Base-by-base conservation (phyloP, 2,329 filamentous ascomycete species). In the Aureobasidium sp. region DNA sequence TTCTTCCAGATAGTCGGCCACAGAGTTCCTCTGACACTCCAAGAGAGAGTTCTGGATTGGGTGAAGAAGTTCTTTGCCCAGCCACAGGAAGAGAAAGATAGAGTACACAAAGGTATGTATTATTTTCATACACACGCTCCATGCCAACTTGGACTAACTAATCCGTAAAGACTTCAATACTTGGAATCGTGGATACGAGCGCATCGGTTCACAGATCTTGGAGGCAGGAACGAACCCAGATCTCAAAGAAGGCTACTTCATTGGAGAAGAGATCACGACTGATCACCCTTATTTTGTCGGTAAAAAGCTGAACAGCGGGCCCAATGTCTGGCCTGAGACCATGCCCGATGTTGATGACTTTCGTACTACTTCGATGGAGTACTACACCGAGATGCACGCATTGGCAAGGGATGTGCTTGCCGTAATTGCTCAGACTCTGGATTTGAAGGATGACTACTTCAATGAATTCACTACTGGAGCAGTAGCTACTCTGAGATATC, bases 1-100 rank as follows among this genome's bases (percentile, higher is more conserved):
- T 79, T 79, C 68, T 79, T 79, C 67, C 77, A 79, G 61, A 77
- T 79, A 64, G 74, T 71, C 2, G 74, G 74, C 32, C 76, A 79
- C 59, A 68, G 71, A 1, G 71, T 79, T 6, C 72, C 77, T 1
- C 47, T 71, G 8, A 68, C 72, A 1, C 64, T 79, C 2, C 76
- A 78, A 59, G 66, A 72, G 2, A 67, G 68, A 7, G 72, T 77
- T 12, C 72, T 79, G 69, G 39, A 67, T 8, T 74, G 72, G 65
- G 73, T 73, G 20, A 75, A 74, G 59, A 69, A 71, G 12, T 78
- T 79, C 65, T 79, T 79, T 53, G 66, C 72, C 12, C 66, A 78
- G 2, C 67, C 72, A 0, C 65, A 75, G 13, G 76, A 77, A 20
- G 75, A 78, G 60, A 80, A 51, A 80, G 65, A 69, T 74, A 50